phyloP scores from a whole-genome alignment of 2,329 filamentous ascomycete species.

The Phyllosticta citribraziliensis region DNA sequence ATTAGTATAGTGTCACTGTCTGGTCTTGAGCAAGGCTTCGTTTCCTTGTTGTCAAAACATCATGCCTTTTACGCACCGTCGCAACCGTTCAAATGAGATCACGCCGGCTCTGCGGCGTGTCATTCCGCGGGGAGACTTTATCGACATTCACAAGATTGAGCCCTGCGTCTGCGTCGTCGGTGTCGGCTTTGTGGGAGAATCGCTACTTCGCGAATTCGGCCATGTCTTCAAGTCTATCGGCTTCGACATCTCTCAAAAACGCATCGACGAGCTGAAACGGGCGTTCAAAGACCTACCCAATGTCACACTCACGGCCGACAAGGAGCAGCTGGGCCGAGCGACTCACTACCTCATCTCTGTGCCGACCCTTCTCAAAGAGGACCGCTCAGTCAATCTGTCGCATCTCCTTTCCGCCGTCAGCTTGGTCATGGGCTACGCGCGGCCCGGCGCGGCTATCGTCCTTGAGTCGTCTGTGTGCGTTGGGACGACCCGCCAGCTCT shows the following conservation, averaged over 20 bases:
- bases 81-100: not conserved
- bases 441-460: slow-evolving; percentile 39
- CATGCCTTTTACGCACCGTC: slow-evolving; percentile 5
- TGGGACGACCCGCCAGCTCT: slow-evolving; percentile 43
- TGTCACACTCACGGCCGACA: slow-evolving; percentile 30
- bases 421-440: slow-evolving; percentile 33
- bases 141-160: not conserved
- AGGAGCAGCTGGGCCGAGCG: slow-evolving; percentile 27
- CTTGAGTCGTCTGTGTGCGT: slow-evolving; percentile 47
- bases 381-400: slow-evolving; percentile 41
- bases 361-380: slow-evolving; percentile 39
- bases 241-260: slow-evolving; percentile 14
- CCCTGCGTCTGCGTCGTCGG: slow-evolving; percentile 39
- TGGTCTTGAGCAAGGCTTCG: too few relatives aligned
- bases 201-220: slow-evolving; percentile 39
- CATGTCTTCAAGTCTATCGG: slow-evolving; percentile 34
- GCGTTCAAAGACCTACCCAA: not conserved
- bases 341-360: slow-evolving; percentile 47
- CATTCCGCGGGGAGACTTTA: not conserved
- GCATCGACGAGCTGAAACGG: slow-evolving; percentile 13
- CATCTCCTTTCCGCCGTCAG: slow-evolving; percentile 37
- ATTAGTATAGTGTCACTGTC: not conserved
- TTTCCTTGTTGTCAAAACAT: too few relatives aligned
- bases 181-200: slow-evolving; percentile 44
- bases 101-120: not conserved